Evolutionary conservation across 176 grass and related monocot genomes (phyloP).

Genomic region (Chrysopogon serrulatus): DNA sequence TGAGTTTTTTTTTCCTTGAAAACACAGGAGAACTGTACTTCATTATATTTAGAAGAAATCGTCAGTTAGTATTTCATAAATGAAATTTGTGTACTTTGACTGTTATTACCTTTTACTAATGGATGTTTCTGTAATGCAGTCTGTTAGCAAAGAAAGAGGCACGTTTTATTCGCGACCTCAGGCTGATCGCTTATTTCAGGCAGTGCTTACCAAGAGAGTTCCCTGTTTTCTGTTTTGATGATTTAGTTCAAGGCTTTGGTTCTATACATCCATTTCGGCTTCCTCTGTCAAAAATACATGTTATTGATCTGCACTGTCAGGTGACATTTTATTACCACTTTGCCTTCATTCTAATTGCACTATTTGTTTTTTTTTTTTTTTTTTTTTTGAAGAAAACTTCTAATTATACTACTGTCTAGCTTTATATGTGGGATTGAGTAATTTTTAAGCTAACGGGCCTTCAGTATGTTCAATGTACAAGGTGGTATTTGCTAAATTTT

Average conservation of each 20-base stretch:
- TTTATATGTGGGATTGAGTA: neutral
- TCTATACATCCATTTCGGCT: slow-evolving; percentile 44
- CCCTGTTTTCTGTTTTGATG: slow-evolving; percentile 26
- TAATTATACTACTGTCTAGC: neutral
- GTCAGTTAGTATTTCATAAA: slow-evolving; percentile 33
- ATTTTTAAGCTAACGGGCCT: neutral
- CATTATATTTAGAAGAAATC: too few species aligned
- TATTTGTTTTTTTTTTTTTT: neutral
- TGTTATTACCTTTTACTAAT: neutral
- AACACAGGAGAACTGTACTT: too few species aligned
- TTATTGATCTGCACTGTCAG: slow-evolving; percentile 52
- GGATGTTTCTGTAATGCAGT: slow-evolving; percentile 24
- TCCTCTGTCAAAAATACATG: slow-evolving; percentile 44
- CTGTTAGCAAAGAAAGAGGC: slow-evolving; percentile 57
- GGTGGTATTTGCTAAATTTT: neutral
- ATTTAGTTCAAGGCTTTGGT: slow-evolving; percentile 36
- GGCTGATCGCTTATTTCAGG: slow-evolving; percentile 62
- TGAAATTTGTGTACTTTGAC: neutral
- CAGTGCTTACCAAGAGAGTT: slow-evolving; percentile 68
- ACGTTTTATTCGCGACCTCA: slow-evolving; percentile 48
- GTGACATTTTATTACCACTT: slow-evolving; percentile 14
- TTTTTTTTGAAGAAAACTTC: neutral
- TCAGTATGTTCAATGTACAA: neutral
- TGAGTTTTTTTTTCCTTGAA: too few species aligned
- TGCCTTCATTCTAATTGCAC: neutral